Percentiles rank a stretch among this genome's conserved stretches.
Conservation (phyloP, 2,329 filamentous ascomycete species). For the Magnaporthiopsis poae region DNA sequence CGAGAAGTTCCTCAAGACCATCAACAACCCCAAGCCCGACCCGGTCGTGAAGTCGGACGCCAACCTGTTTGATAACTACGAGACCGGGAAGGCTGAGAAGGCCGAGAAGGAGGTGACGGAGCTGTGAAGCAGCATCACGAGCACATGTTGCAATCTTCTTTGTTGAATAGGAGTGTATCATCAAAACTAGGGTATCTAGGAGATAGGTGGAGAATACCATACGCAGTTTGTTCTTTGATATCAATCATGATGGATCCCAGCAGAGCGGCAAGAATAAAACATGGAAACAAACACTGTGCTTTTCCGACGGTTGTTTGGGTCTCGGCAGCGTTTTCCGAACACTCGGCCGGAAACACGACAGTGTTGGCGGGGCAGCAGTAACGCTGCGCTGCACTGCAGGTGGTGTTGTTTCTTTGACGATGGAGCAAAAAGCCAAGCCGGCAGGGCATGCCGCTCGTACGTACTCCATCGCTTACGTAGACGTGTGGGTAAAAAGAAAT, state of each 20-base stretch:
- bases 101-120: conserved; percentile 5
- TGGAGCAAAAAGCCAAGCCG: not conserved
- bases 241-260: too few relatives aligned
- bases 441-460: not conserved
- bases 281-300: not conserved
- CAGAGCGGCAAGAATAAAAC: too few relatives aligned
- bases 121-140: not conserved
- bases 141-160: not conserved
- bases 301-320: not conserved
- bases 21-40: conserved; percentile 53
- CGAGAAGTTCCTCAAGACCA: conserved; percentile 50
- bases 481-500: not conserved
- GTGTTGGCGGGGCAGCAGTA: too few relatives aligned
- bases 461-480: not conserved
- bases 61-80: conserved; percentile 6
- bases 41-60: conserved; percentile 32
- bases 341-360: not conserved
- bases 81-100: conserved; percentile 9
- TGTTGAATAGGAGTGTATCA: too few relatives aligned
- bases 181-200: too few relatives aligned
- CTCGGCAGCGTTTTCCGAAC: not conserved
- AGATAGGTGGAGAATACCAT: too few relatives aligned
- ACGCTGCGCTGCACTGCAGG: too few relatives aligned
- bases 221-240: too few relatives aligned
- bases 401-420: not conserved